Evolutionary conservation across 495 filamentous ascomycete genomes (phyloP).

Genomic region (Trichoderma orchidacearum): DNA sequence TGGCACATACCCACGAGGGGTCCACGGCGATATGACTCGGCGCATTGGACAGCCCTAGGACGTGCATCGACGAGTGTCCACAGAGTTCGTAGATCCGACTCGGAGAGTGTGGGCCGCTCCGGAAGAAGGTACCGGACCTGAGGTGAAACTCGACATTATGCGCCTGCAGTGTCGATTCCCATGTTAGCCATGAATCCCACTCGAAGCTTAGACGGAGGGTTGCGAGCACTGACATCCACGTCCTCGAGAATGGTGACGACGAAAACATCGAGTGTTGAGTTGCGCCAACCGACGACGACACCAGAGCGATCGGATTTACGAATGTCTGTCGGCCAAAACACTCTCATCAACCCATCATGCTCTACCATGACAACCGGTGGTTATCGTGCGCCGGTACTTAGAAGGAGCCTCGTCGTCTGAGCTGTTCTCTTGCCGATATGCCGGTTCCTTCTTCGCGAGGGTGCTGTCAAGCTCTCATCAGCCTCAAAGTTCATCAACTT

Average conservation of each 20-base stretch:
- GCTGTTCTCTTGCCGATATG: constrained; percentile 89
- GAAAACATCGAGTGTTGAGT: constrained; percentile 80
- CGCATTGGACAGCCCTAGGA: constrained; percentile 68
- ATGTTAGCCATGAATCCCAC: constrained; percentile 2
- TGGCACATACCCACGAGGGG: constrained; percentile 56
- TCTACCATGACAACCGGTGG: constrained; percentile 52
- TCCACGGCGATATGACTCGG: constrained; percentile 39
- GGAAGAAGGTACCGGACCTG: constrained; percentile 67
- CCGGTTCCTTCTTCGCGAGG: constrained; percentile 68
- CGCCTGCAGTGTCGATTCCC: constrained; percentile 15
- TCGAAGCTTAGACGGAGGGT: background rate
- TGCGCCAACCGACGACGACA: constrained; percentile 88
- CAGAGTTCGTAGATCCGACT: constrained; percentile 72
- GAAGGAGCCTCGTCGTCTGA: constrained; percentile 89
- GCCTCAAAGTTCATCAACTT: too few species aligned
- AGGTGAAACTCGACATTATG: constrained; percentile 79
- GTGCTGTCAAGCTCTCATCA: too few species aligned
- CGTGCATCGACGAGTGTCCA: constrained; percentile 67
- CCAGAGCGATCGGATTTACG: constrained; percentile 57
- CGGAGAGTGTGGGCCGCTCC: constrained; percentile 71
- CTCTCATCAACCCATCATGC: constrained; percentile 90
- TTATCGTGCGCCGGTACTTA: constrained; percentile 30
- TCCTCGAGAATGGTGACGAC: constrained; percentile 81
- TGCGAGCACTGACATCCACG: constrained; percentile 57
- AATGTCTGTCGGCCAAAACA: constrained; percentile 95